Conservation (phyloP, 1,139 yeast species). For the Hemisphaericaspora lyxosophila region DNA sequence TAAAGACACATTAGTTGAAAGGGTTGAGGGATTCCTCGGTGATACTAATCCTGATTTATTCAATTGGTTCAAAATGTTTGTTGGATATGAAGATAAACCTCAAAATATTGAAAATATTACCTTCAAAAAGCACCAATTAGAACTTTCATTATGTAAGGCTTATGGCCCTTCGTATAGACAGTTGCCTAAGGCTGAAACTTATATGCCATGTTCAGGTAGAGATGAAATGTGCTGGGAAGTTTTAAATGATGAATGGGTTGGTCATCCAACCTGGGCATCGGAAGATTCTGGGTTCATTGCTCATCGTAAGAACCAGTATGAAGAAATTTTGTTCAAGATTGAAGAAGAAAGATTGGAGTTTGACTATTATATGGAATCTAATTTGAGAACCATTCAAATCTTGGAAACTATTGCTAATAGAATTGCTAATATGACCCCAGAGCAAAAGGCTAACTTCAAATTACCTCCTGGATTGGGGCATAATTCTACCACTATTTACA, state of each 20-base stretch:
- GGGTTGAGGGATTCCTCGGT: slow-evolving; percentile 84
- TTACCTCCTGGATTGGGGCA: slow-evolving; percentile 94
- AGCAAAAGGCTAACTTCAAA: slow-evolving; percentile 81
- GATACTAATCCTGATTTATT: slow-evolving; percentile 70
- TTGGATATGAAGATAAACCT: slow-evolving; percentile 79
- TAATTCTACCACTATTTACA: slow-evolving; percentile 85
- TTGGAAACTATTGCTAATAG: slow-evolving; percentile 93
- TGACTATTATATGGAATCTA: slow-evolving; percentile 93
- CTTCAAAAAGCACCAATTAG: slow-evolving; percentile 86
- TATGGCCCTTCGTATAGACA: slow-evolving; percentile 93
- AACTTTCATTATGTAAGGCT: slow-evolving; percentile 80
- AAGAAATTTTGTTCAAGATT: slow-evolving; percentile 88
- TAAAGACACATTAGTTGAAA: slow-evolving; percentile 74
- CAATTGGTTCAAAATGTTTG: slow-evolving; percentile 90
- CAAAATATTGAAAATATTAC: slow-evolving; percentile 83
- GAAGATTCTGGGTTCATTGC: slow-evolving; percentile 98
- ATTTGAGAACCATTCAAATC: slow-evolving; percentile 90
- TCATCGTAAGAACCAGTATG: slow-evolving; percentile 95
- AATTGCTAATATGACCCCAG: slow-evolving; percentile 88
- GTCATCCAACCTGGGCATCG: slow-evolving; percentile 99
- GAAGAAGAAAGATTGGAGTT: slow-evolving; percentile 98
- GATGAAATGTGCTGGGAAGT: slow-evolving; percentile 99
- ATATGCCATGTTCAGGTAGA: slow-evolving; percentile 97
- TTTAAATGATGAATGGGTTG: slow-evolving; percentile 97
- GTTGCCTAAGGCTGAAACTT: slow-evolving; percentile 90